Evolutionary conservation across 306 rosid species (phyloP), one percentile per base, ranked within the genome.

Genomic region (Vigna mungo): DNA sequence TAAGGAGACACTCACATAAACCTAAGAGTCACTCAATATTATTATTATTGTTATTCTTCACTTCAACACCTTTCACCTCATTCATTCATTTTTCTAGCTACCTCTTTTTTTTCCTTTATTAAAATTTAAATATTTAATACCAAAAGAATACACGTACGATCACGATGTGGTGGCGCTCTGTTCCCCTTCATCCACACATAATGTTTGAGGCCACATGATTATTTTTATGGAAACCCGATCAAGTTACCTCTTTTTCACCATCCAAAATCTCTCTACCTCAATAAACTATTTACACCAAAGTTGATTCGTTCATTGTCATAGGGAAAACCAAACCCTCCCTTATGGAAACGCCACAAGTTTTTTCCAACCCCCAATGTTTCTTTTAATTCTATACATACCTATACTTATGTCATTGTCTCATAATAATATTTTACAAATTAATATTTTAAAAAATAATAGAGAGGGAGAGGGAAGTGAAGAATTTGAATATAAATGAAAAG

Each of bases 161-260:
- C 82, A 85, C 82, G 68, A 77, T 79, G 88, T 84, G 91, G 97
- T 85, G 90, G 94, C 90, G 92, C 85, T 77, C 77, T 92, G 93
- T 89, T 83, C 92, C 92, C 93, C 81, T 52, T 67, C 34, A 47
- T 41, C 21, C 68, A 71, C 82, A 78, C 84, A 77, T 70, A 25
- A 17, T 37, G 86, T 78, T 84, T 59, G 77, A 72, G 25, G 72
- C 67, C 71, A 54, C 79, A 79, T 86, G 78, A 80, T 80, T 82
- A 72, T 77, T 71, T 85, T 84, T 70, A 72, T 65, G 32, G 70
- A 82, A 59, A 86, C 55, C 78, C 75, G 82, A 86, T 79, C 71
- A 30, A 62, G 15, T 78, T 65, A 49, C 83, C 90, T 88, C 87
- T 85, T 87, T 87, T 87, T 86, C 90, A 86, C 86, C 89, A 17